Percentiles rank a stretch among this genome's conserved stretches.
Evolutionary conservation across 2,329 filamentous ascomycete species (phyloP).

Genomic region (Phyllosticta paracitricarpa): DNA sequence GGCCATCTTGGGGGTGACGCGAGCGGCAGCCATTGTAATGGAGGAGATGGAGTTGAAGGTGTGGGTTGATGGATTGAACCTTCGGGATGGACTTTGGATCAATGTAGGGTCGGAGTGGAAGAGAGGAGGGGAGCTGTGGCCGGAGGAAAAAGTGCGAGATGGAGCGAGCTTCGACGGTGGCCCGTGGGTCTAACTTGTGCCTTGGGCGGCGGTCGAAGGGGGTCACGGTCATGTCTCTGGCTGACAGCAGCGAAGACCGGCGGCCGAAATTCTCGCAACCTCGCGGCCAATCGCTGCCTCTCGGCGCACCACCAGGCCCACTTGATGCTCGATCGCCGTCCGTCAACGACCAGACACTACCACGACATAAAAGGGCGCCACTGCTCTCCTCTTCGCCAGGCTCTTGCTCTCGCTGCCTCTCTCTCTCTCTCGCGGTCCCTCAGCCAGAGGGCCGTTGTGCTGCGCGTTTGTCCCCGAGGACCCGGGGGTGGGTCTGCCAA

Average conservation of each 20-base stretch:
- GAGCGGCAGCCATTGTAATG: constrained; percentile 70
- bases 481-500: constrained; percentile 4
- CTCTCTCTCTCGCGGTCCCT: neutral
- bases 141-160: constrained; percentile 8
- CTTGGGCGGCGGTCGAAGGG: constrained; percentile 4
- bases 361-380: neutral
- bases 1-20: constrained; percentile 68
- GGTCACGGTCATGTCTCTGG: neutral
- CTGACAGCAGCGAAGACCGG: neutral
- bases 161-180: constrained; percentile 9
- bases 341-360: neutral
- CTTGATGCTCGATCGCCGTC: neutral
- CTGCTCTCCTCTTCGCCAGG: neutral
- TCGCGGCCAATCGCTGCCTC: constrained; percentile 4
- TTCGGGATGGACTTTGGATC: constrained; percentile 8
- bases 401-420: neutral
- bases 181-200: constrained; percentile 6
- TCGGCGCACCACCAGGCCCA: constrained; percentile 5
- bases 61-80: constrained; percentile 8
- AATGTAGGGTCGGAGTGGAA: constrained; percentile 7
- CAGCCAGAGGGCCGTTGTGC: neutral
- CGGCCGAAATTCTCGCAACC: neutral
- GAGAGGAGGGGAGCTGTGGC: constrained; percentile 7
- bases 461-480: neutral
- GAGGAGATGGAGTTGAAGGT: constrained; percentile 20